Percentiles rank a stretch among this genome's conserved stretches.
Evolutionary conservation across 768 basidiomycete genomes (phyloP).

Genomic region (Filobasidium wieringae): DNA sequence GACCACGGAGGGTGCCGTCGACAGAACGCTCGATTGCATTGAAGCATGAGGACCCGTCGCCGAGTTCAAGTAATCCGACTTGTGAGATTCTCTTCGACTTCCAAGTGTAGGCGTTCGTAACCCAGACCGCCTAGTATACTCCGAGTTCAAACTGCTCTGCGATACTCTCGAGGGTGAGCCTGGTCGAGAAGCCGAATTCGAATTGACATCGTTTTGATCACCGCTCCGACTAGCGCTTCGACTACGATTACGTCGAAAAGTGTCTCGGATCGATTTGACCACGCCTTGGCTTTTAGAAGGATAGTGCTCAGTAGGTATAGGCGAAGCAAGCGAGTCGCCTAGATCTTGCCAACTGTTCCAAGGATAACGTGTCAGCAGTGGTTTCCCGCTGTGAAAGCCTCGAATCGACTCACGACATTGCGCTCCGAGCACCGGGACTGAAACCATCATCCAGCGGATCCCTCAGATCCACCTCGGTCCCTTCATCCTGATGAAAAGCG

Average conservation of each 20-base stretch:
- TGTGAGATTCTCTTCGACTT: background rate
- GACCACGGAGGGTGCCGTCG: conserved; percentile 47
- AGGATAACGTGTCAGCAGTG: background rate
- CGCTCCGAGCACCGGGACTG: conserved; percentile 16
- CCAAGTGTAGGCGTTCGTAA: background rate
- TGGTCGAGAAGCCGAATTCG: too few relatives aligned
- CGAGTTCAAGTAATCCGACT: background rate
- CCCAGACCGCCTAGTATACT: too few relatives aligned
- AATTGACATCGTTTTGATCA: background rate
- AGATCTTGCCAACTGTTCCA: background rate
- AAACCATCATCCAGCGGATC: background rate
- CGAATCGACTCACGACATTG: conserved; percentile 19
- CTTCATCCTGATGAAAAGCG: background rate
- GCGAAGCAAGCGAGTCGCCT: background rate
- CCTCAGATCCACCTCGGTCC: background rate
- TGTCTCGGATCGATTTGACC: background rate
- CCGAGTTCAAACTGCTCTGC: too few relatives aligned
- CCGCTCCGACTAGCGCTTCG: background rate
- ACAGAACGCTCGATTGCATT: background rate
- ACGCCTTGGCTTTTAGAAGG: background rate
- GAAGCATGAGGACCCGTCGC: background rate
- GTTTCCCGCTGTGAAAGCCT: too few relatives aligned
- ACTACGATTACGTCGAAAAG: background rate
- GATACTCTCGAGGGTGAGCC: too few relatives aligned
- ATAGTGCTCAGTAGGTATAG: background rate